Percentiles rank a stretch among this genome's conserved stretches.
phyloP scores from a whole-genome alignment of 352 stramenopile genomes.

The Globisporangium irregulare region DNA sequence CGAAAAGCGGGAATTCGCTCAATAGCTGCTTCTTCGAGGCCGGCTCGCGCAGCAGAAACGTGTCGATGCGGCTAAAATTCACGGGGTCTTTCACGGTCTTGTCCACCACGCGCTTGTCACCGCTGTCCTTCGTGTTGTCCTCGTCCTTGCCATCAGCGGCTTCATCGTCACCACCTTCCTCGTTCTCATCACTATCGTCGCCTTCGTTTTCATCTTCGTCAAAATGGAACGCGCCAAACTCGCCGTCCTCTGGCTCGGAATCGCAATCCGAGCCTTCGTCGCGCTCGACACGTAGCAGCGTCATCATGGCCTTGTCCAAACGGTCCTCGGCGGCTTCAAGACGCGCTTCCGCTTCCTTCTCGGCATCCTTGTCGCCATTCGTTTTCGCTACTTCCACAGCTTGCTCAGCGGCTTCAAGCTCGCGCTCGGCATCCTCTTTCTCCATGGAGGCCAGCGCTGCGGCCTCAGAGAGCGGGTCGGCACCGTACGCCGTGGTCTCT shows the following conservation, averaged over 20 bases:
- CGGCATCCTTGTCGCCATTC: constrained; percentile 42
- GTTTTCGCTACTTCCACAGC: constrained; percentile 25
- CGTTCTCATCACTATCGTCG: constrained; percentile 47
- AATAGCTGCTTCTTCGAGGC: constrained; percentile 31
- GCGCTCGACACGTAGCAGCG: constrained; percentile 62
- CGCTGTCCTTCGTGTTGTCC: constrained; percentile 17
- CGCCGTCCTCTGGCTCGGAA: constrained; percentile 31
- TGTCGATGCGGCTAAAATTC: constrained; percentile 78
- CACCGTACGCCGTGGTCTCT: constrained; percentile 77
- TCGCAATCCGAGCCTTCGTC: constrained; percentile 32
- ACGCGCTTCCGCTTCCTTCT: constrained; percentile 38
- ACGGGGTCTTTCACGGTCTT: constrained; percentile 63
- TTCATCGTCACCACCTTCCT: constrained; percentile 65
- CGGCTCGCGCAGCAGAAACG: constrained; percentile 34
- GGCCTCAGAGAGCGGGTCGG: constrained; percentile 53
- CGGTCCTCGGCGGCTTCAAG: constrained; percentile 55
- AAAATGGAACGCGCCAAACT: constrained; percentile 51
- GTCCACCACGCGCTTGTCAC: constrained; percentile 28
- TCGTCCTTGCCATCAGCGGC: constrained; percentile 41
- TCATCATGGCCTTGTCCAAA: constrained; percentile 74
- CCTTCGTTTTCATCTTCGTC: constrained; percentile 59
- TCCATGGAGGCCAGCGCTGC: constrained; percentile 58
- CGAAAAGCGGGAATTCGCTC: constrained; percentile 58
- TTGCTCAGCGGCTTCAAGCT: constrained; percentile 56
- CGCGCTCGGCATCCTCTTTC: constrained; percentile 56